Evolutionary conservation across 2,329 filamentous ascomycete genomes (phyloP).

Genomic region (Zymoseptoria passerinii): DNA sequence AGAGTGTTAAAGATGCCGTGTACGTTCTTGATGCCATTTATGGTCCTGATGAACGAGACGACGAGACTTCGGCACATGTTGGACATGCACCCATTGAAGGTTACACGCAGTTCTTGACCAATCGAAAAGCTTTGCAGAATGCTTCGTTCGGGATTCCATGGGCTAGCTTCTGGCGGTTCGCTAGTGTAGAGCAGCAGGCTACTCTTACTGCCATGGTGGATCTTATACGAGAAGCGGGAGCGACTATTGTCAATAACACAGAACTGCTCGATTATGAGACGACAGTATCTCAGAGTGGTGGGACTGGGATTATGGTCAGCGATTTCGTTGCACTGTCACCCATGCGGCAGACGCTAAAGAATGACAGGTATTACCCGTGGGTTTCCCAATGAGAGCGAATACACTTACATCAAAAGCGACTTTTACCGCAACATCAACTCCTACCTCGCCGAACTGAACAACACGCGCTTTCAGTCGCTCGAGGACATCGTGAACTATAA

Average conservation of each 20-base stretch:
- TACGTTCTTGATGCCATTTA: slow-evolving; percentile 61
- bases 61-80: slow-evolving; percentile 54
- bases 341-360: slow-evolving; percentile 20
- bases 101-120: slow-evolving; percentile 50
- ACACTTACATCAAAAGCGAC: slow-evolving; percentile 63
- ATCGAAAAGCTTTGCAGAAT: slow-evolving; percentile 47
- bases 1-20: slow-evolving; percentile 60
- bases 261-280: slow-evolving; percentile 57
- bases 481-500: slow-evolving; percentile 58
- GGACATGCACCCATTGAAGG: slow-evolving; percentile 48
- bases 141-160: slow-evolving; percentile 64
- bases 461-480: slow-evolving; percentile 51
- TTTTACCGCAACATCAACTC: slow-evolving; percentile 59
- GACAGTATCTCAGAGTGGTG: slow-evolving; percentile 59
- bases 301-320: slow-evolving; percentile 47
- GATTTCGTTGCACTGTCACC: not conserved
- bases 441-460: slow-evolving; percentile 55
- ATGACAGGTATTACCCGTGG: slow-evolving; percentile 47
- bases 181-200: slow-evolving; percentile 47
- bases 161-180: slow-evolving; percentile 60
- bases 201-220: slow-evolving; percentile 44
- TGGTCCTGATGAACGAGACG: slow-evolving; percentile 55
- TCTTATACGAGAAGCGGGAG: slow-evolving; percentile 53
- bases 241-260: slow-evolving; percentile 59
- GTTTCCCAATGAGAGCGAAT: slow-evolving; percentile 64